These are phyloP conservation scores for Plasmopara viticola DNA, from an alignment of 352 stramenopile species.

Conservation along the genomic window DNA sequence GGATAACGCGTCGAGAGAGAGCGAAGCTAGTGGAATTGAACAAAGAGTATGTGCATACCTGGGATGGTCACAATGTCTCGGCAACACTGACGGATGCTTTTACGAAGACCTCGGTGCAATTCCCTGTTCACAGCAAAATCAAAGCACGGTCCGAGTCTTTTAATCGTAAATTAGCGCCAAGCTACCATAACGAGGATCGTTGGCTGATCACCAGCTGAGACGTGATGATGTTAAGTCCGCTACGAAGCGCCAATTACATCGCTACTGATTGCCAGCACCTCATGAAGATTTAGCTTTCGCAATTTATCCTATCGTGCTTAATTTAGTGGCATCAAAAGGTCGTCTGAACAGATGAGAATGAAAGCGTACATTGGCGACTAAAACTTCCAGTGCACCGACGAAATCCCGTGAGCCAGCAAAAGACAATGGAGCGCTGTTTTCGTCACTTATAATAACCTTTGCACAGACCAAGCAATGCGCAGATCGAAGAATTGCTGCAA, in stretches of 20 bases:
- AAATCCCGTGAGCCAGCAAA: conserved; percentile 67
- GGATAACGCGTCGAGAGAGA: no score
- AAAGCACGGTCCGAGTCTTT: no score
- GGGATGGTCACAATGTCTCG: conserved; percentile 70
- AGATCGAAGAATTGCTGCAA: conserved; percentile 71
- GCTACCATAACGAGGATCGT: conserved; percentile 85
- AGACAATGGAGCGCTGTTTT: conserved; percentile 67
- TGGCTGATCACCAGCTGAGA: conserved; percentile 33
- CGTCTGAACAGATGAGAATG: no score
- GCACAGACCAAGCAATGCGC: conserved; percentile 71
- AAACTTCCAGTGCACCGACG: conserved; percentile 62
- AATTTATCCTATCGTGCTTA: no score
- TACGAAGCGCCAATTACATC: conserved; percentile 69
- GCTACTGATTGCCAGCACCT: conserved; percentile 49
- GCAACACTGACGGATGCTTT: conserved; percentile 65
- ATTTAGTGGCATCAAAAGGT: no score
- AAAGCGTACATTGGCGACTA: conserved; percentile 59
- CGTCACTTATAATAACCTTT: conserved; percentile 59
- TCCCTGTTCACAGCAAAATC: conserved; percentile 36
- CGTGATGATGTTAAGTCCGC: conserved; percentile 60
- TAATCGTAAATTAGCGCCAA: no score
- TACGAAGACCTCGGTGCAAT: conserved; percentile 70
- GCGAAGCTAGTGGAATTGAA: no score
- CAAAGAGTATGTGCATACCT: no score
- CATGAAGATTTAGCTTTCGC: conserved; percentile 74